phyloP scores from a whole-genome alignment of 2,329 filamentous ascomycete genomes.

The Ophiostoma montium region DNA sequence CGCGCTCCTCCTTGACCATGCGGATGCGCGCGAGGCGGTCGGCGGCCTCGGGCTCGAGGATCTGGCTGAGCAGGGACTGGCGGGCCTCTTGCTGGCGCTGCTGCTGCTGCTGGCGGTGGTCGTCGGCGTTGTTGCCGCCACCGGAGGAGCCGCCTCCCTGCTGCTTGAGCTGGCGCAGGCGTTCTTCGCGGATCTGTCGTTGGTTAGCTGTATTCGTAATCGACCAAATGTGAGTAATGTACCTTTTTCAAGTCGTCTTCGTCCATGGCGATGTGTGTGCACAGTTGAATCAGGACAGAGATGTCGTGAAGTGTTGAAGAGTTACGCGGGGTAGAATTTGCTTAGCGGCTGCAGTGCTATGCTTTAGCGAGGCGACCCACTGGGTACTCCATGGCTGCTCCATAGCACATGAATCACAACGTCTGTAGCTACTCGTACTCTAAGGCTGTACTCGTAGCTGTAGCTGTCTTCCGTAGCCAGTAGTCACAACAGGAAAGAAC shows the following conservation, averaged over 20 bases:
- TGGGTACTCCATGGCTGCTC: too few species aligned
- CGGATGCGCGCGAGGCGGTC: conserved; percentile 90
- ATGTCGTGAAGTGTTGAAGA: background rate
- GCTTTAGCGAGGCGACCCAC: too few species aligned
- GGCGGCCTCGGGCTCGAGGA: conserved; percentile 84
- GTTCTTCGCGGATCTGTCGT: conserved; percentile 70
- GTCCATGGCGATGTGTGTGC: conserved; percentile 21
- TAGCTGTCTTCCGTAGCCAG: too few species aligned
- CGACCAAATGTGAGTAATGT: background rate
- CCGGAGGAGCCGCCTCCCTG: conserved; percentile 39
- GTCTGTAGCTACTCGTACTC: too few species aligned
- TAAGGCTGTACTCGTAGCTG: too few species aligned
- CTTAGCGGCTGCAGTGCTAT: too few species aligned
- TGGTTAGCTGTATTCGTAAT: background rate
- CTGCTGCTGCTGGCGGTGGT: conserved; percentile 32
- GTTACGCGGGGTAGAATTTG: background rate
- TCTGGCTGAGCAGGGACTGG: conserved; percentile 69
- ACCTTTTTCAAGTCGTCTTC: conserved; percentile 27
- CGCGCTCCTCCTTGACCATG: conserved; percentile 85
- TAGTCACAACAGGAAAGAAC: too few species aligned
- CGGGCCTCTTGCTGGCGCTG: conserved; percentile 42
- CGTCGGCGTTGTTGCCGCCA: conserved; percentile 24
- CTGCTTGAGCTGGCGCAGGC: conserved; percentile 83
- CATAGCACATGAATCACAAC: too few species aligned
- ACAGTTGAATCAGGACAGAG: too few species aligned